Base-by-base conservation (phyloP, 192 early-diverging fungal genomes). In the Diversispora eburnea region DNA sequence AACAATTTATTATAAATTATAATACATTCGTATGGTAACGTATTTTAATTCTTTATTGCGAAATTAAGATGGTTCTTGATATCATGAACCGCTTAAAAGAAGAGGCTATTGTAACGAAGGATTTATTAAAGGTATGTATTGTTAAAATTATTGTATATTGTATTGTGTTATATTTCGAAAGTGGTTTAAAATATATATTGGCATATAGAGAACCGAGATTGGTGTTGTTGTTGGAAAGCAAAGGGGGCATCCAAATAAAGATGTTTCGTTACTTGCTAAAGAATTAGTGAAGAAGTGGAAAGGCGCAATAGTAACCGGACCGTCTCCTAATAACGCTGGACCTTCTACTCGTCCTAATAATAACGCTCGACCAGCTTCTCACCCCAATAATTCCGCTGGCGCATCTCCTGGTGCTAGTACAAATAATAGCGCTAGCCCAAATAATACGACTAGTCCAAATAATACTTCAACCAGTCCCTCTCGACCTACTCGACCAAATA, bases 201-300 rank as follows among this genome's bases (percentile, higher is more conserved):
- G 22, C 12, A 22, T 63, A 61, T 76, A 92, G 91, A 85, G 88
- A 71, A 93, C 94, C 0, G 89, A 89, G 33, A 90, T 93, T 65
- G 94, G 93, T 5, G 85, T 91, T 66, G 84, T 89, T 49, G 84
- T 96, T 49, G 90, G 89, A 55, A 90, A 89, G 69, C 77, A 95
- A 49, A 81, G 91, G 42, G 88, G 89, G 73, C 81, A 90, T 64
- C 75, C 80, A 8, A 83, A 90, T 57, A 67, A 79, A 3, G 83
- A 83, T 0, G 85, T 95, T 12, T 83, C 89, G 0, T 78, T 74
- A 22, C 65, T 83, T 49, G 88, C 91, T 3, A 93, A 91, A 73
- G 87, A 83, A 51, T 82, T 93, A 54, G 89, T 95, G 4, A 82
- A 84, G 73, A 92, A 91, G 58, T 97, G 95, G 95, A 95, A 94